Percentiles rank a stretch among this genome's conserved stretches.
These are phyloP conservation scores for Tillandsia leiboldiana DNA, from an alignment of 176 grass and related monocot genomes.

Conservation along the genomic window DNA sequence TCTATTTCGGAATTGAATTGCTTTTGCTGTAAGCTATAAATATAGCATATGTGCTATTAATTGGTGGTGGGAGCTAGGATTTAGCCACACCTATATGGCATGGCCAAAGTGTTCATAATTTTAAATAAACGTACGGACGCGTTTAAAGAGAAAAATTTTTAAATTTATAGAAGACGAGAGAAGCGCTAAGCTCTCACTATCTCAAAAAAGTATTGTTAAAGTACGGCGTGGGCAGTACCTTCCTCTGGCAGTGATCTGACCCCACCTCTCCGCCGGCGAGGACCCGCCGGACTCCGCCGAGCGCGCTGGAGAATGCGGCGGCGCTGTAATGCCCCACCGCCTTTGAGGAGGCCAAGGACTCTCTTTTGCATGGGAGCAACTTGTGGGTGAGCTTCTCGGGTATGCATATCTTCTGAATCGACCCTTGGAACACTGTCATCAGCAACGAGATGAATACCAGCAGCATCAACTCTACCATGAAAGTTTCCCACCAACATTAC, in stretches of 20 bases:
- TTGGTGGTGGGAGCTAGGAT: too few relatives aligned
- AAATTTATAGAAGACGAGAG: too few relatives aligned
- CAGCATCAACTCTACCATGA: constrained; percentile 35
- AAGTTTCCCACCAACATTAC: not conserved
- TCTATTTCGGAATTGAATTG: too few relatives aligned
- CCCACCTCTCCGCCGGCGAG: constrained; percentile 7
- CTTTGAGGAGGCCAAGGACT: not conserved
- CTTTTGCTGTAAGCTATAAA: too few relatives aligned
- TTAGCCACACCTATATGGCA: too few relatives aligned
- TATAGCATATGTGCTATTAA: too few relatives aligned
- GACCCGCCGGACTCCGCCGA: constrained; percentile 12
- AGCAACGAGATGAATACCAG: constrained; percentile 40
- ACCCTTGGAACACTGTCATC: constrained; percentile 34
- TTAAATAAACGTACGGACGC: too few relatives aligned
- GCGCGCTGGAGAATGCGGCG: not conserved
- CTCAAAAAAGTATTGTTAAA: too few relatives aligned
- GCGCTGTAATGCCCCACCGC: constrained; percentile 8
- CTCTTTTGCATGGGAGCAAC: constrained; percentile 27
- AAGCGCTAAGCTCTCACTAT: too few relatives aligned
- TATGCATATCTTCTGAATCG: constrained; percentile 25
- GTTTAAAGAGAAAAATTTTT: too few relatives aligned
- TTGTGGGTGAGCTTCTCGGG: constrained; percentile 1
- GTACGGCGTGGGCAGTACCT: not conserved
- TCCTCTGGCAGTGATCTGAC: constrained; percentile 1
- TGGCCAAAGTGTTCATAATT: too few relatives aligned